Base-by-base conservation (phyloP, 805 yeast species). In the Candida mattraensis region DNA sequence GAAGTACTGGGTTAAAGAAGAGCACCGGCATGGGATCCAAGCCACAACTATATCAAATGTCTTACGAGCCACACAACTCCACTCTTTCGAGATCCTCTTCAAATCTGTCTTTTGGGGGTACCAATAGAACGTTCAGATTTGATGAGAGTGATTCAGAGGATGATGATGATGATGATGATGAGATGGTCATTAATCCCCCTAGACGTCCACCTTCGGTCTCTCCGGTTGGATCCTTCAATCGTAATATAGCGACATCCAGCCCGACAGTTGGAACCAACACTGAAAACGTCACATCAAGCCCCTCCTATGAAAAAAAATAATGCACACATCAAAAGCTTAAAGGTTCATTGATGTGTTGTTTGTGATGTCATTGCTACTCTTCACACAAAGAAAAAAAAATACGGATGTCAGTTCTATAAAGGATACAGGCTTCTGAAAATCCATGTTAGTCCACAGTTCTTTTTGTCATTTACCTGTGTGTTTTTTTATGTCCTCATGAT, bases 111-210 rank as follows among this genome's bases (percentile, higher is more conserved):
- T 7, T 40, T 20, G 20, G 30, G 14, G 32, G 41, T 24, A 37
- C 32, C 37, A 33, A 53, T 46, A 40, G 51, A 21, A 42, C 69
- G 9, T 71, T 72, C 42, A 40, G 59, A 28, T 61, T 69, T 20
- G 38, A 39, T 38, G 63, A 61, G 34, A 59, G 66, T 8, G 70
- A 61, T 13, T 51, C 59, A 24, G 52, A 41, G 8, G 42, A 42
- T n/a, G 71, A 61, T 16, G 58, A 36, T 18, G 44, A 39, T 9
- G 35, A 29, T 4, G 44, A 71, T 54, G 45, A 53, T 6, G 52
- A 45, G n/a, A 39, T 45, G 40, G 38, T 47, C 18, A 34, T 50
- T 12, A 50, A 32, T 24, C 44, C 45, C 5, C 44, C 53, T 3
- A 21, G 45, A 13, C 31, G 44, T 13, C 36, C 43, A 5, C 30